Evolutionary conservation across 2,329 filamentous ascomycete species (phyloP), one percentile per base, ranked within the genome.

Genomic region (Aspergillus sp.): DNA sequence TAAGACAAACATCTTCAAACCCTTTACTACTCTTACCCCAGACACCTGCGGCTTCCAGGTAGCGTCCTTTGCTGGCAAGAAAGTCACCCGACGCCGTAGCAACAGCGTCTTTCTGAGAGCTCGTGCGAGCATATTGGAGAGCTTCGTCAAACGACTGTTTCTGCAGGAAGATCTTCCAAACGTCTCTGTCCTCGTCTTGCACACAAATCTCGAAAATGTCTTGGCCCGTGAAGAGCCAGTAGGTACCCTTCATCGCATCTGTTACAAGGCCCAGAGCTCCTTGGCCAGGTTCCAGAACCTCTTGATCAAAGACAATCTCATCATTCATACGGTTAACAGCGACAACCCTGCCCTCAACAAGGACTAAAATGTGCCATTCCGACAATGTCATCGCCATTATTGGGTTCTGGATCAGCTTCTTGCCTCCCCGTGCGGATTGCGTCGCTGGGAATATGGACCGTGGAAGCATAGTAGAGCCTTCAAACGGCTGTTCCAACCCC

Each of bases 11-110:
- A 70, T 99, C 92, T 71, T 99, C 95, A 65, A 99, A 99, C 0
- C 91, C 88, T 77, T 98, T 98, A 71, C 90, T 97, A 75, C 95
- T 98, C 73, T 91, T 91, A 12, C 95, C 95, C 72, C 96, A 97
- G 2, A 98, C 86, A 9, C 86, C 84, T 1, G 96, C 95, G 41
- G 95, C 95, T 72, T 99, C 92, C 53, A 86, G 77, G 73, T 88
- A 98, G 53, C 90, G 87, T 3, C 90, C 90, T 75, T 91, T 93
- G 57, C 84, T 85, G 40, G 93, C 87, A 8, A 99, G 80, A 68
- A 91, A 88, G 72, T 99, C 95, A 19, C 95, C 95, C 22, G 91
- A 97, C 15, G 92, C 91, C 22, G 90, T 95, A 0, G 95, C 90
- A 12, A 99, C 90, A 5, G 89, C 90, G 74, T 99, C 95, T 70